Conservation (phyloP, 495 filamentous ascomycete species). For the Aspergillus incahuasiensis region DNA sequence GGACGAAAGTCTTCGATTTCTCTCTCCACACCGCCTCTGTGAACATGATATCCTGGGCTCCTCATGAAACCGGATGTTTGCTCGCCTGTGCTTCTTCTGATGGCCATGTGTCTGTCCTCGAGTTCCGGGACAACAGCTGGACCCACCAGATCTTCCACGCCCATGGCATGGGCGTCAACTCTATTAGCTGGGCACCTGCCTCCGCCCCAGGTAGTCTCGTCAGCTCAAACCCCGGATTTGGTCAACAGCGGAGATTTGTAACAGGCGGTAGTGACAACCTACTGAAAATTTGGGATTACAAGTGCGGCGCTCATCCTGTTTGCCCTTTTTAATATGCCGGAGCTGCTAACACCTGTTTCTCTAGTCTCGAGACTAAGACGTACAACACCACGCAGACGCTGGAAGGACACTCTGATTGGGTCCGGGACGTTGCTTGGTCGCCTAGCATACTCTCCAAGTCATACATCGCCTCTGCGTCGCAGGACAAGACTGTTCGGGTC, state of each 20-base stretch:
- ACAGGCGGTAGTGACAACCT: constrained; percentile 91
- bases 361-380: constrained; percentile 47
- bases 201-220: constrained; percentile 74
- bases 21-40: constrained; percentile 88
- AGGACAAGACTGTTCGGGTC: constrained; percentile 95
- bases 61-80: constrained; percentile 89
- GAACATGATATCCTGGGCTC: constrained; percentile 96
- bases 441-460: constrained; percentile 89
- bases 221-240: constrained; percentile 58
- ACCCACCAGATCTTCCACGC: constrained; percentile 84
- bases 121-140: constrained; percentile 91
- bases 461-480: constrained; percentile 91
- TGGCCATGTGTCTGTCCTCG: constrained; percentile 85
- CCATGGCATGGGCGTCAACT: constrained; percentile 89
- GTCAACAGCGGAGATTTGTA: constrained; percentile 71
- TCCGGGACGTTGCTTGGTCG: constrained; percentile 95
- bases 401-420: constrained; percentile 90
- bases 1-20: constrained; percentile 85
- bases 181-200: constrained; percentile 89
- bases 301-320: constrained; percentile 30
- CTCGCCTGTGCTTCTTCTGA: constrained; percentile 92
- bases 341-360: constrained; percentile 3
- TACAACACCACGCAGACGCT: constrained; percentile 55
- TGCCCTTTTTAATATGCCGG: neutral
- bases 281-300: constrained; percentile 83